These are phyloP conservation scores for Bolboschoenus planiculmis DNA, from an alignment of 176 grass and related monocot genomes.

Conservation along the genomic window DNA sequence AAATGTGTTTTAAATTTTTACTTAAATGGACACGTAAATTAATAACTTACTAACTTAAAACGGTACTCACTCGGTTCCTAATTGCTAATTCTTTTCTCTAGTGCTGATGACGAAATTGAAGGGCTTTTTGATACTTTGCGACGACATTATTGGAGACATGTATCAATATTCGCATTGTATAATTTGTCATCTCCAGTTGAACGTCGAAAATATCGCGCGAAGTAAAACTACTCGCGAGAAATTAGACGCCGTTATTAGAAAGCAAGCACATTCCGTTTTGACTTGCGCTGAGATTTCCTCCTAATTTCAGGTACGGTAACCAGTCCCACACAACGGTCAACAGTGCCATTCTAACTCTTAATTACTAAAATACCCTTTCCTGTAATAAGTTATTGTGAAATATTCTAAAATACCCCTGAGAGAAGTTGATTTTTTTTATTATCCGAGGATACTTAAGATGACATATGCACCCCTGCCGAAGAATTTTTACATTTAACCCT, in stretches of 20 bases:
- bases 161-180: background rate
- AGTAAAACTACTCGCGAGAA: conserved; percentile 8
- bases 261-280: conserved; percentile 30
- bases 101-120: background rate
- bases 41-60: background rate
- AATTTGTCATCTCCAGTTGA: background rate
- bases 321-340: conserved; percentile 24
- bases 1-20: too few species aligned
- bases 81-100: background rate
- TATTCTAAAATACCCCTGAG: background rate
- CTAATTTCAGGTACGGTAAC: background rate
- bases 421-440: background rate
- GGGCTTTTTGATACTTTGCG: background rate
- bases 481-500: too few species aligned
- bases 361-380: conserved; percentile 14
- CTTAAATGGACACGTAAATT: background rate
- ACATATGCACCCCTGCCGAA: too few species aligned
- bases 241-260: conserved; percentile 25
- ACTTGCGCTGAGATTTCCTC: conserved; percentile 11
- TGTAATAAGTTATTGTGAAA: background rate
- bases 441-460: too few species aligned
- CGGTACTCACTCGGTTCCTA: background rate
- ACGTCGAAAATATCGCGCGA: background rate
- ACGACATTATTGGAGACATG: background rate
- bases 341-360: background rate